These are phyloP conservation scores for Zygosaccharomyces sapae DNA, from an alignment of 1,139 yeast species.

Conservation along the genomic window DNA sequence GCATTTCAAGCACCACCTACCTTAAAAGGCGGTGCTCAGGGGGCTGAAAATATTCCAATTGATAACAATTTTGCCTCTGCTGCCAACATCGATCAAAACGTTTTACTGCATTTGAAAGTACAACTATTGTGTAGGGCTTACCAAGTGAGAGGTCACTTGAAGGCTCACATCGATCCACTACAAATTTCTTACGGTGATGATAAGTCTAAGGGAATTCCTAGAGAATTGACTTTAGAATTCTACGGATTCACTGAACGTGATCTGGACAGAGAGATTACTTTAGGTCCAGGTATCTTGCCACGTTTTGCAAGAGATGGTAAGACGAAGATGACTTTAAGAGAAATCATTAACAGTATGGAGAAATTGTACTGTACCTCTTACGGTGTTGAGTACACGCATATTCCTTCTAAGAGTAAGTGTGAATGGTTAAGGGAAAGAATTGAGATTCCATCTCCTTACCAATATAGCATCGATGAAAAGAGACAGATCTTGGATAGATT, in stretches of 20 bases:
- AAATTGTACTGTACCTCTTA: constrained; percentile 79
- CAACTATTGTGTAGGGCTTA: constrained; percentile 96
- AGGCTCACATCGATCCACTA: constrained; percentile 92
- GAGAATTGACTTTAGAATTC: constrained; percentile 84
- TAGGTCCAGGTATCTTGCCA: constrained; percentile 97
- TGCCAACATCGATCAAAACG: constrained; percentile 49
- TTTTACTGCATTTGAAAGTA: constrained; percentile 85
- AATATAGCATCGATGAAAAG: constrained; percentile 83
- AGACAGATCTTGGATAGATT: constrained; percentile 94
- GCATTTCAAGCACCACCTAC: constrained; percentile 94
- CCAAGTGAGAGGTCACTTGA: constrained; percentile 96
- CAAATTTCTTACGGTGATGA: constrained; percentile 81
- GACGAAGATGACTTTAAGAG: constrained; percentile 66
- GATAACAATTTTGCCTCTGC: constrained; percentile 39
- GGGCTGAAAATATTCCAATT: constrained; percentile 55
- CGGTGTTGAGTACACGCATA: constrained; percentile 95
- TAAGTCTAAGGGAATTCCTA: constrained; percentile 52
- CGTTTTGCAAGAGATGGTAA: constrained; percentile 71
- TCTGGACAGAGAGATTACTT: constrained; percentile 72
- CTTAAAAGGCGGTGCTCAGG: constrained; percentile 60
- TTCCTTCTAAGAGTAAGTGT: constrained; percentile 91
- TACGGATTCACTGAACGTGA: constrained; percentile 89
- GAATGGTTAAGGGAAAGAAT: constrained; percentile 98
- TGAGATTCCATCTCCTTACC: constrained; percentile 85
- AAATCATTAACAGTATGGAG: constrained; percentile 76